A percentile compares a stretch with the other conserved stretches of the same genome.
These are phyloP conservation scores for Suillus alpinus DNA, from an alignment of 768 basidiomycete genomes.

Conservation along the genomic window DNA sequence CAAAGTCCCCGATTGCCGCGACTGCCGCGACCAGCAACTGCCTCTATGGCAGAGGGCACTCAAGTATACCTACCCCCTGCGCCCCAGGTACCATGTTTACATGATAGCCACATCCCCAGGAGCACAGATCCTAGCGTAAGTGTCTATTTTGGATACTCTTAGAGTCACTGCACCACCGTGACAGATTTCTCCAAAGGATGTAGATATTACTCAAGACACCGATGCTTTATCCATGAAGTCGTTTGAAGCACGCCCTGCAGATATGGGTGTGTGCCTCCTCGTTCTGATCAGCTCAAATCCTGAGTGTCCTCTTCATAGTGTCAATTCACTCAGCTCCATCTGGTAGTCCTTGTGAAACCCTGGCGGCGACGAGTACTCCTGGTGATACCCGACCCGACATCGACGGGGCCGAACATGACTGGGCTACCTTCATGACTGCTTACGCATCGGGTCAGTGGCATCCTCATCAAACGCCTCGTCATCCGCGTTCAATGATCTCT, in stretches of 20 bases:
- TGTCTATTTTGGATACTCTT: background rate
- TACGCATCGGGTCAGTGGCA: constrained; percentile 82
- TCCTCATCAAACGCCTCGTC: constrained; percentile 65
- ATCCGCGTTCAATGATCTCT: constrained; percentile 38
- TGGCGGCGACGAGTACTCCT: background rate
- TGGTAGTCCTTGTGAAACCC: background rate
- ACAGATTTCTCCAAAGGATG: background rate
- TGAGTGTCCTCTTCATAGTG: background rate
- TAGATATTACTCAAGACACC: background rate
- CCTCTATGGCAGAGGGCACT: constrained; percentile 42
- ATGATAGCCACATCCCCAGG: background rate
- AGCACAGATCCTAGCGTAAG: background rate
- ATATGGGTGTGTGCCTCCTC: background rate
- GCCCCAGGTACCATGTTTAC: constrained; percentile 9
- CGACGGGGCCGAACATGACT: constrained; percentile 47
- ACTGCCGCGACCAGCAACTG: constrained; percentile 39
- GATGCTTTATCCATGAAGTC: background rate
- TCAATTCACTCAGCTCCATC: background rate
- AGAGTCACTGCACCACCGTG: background rate
- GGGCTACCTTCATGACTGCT: constrained; percentile 73
- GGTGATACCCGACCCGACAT: constrained; percentile 9
- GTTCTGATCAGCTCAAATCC: background rate
- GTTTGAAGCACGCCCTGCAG: background rate
- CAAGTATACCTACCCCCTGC: constrained; percentile 40
- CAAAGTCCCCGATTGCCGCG: constrained; percentile 27